phyloP scores from a whole-genome alignment of 2,329 filamentous ascomycete genomes.

The Colletotrichum tanaceti region DNA sequence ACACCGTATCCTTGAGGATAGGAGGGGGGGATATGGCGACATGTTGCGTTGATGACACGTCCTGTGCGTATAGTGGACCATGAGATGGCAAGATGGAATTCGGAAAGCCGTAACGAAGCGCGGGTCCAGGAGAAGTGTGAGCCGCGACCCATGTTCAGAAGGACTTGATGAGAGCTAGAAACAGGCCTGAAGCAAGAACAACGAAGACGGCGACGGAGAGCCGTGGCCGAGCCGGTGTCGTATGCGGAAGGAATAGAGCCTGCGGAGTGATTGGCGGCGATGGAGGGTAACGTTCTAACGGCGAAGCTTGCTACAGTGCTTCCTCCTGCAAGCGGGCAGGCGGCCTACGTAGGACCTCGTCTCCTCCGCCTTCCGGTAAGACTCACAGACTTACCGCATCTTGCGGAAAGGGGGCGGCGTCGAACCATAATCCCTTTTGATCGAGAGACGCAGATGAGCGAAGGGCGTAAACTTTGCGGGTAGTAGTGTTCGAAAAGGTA shows the following conservation, averaged over 20 bases:
- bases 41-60: not conserved
- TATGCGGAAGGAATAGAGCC: not conserved
- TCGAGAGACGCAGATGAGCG: not conserved
- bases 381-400: not conserved
- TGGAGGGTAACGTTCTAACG: not conserved
- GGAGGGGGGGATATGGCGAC: not conserved
- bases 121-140: conserved; percentile 5
- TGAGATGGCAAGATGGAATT: not conserved
- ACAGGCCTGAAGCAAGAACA: not conserved
- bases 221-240: not conserved
- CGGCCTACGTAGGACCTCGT: not conserved
- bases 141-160: not conserved
- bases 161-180: not conserved
- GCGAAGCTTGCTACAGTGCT: not conserved
- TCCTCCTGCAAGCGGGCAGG: not conserved
- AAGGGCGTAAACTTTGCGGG: not conserved
- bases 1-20: not conserved
- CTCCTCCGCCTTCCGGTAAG: not conserved
- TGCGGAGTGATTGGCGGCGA: not conserved
- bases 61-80: not conserved
- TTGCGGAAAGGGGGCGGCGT: not conserved
- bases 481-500: not conserved
- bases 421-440: not conserved
- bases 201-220: not conserved
- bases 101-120: not conserved